Conservation (phyloP, 805 yeast species). For the Candida peoriensis region DNA sequence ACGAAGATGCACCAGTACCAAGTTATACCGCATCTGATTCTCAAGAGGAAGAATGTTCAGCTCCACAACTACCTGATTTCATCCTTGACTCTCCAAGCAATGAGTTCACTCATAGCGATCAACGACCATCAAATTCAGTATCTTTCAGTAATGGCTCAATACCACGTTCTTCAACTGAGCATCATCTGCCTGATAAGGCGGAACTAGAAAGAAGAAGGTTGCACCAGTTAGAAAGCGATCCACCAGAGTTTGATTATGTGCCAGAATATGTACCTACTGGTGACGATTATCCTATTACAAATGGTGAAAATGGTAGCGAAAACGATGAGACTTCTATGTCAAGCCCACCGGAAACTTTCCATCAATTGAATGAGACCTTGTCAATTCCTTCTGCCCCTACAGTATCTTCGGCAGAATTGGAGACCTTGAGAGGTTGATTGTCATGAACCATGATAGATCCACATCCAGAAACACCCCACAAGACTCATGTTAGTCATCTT, state of each 20-base stretch:
- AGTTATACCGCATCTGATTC: conserved; percentile 9
- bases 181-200: conserved; percentile 29
- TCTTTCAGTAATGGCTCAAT: too few relatives aligned
- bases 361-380: not conserved
- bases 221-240: conserved; percentile 36
- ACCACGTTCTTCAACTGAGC: conserved; percentile 2
- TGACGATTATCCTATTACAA: not conserved
- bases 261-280: conserved; percentile 19
- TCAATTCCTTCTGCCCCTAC: conserved; percentile 1
- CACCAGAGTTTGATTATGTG: conserved; percentile 29
- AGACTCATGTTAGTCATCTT: too few relatives aligned
- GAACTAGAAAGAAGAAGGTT: conserved; percentile 36
- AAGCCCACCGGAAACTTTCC: not conserved
- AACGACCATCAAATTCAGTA: not conserved
- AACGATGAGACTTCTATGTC: not conserved
- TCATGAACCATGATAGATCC: too few relatives aligned
- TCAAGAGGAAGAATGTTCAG: conserved; percentile 1
- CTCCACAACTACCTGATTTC: not conserved
- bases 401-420: conserved; percentile 1
- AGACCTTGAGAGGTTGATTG: conserved; percentile 6
- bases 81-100: too few relatives aligned
- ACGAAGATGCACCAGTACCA: conserved; percentile 16
- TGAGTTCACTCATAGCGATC: not conserved
- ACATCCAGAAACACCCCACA: too few relatives aligned
- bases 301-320: not conserved